Conservation (phyloP, 352 stramenopile species). For the Pythium apleroticum region DNA sequence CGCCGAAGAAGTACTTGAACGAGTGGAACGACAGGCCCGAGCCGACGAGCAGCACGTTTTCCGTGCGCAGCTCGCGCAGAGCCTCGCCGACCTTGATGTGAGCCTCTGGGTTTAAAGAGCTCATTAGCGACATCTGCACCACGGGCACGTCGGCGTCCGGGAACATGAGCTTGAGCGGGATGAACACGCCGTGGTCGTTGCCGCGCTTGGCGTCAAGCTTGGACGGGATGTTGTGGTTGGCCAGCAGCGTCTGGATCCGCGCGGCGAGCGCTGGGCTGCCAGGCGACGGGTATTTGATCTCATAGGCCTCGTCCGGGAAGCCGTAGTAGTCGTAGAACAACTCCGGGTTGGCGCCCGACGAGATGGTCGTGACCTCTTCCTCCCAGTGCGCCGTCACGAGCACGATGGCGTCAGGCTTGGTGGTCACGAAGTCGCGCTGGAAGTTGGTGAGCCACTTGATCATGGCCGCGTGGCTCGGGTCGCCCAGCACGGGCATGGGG, state of each 20-base stretch:
- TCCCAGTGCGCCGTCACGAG: conserved; percentile 90
- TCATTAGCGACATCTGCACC: conserved; percentile 76
- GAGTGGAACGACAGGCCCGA: conserved; percentile 46
- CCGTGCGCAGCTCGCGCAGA: conserved; percentile 54
- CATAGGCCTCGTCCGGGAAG: conserved; percentile 86
- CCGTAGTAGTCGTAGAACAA: conserved; percentile 92
- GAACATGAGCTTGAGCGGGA: conserved; percentile 90
- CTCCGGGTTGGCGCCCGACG: conserved; percentile 40
- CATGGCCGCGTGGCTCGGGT: conserved; percentile 34
- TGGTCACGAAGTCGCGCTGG: conserved; percentile 31
- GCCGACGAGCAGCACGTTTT: conserved; percentile 84
- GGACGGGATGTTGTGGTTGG: conserved; percentile 43
- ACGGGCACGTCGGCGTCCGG: conserved; percentile 88
- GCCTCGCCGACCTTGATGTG: conserved; percentile 73
- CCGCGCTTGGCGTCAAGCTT: conserved; percentile 57
- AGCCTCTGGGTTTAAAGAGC: conserved; percentile 42
- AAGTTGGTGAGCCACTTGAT: conserved; percentile 48
- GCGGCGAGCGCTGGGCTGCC: conserved; percentile 67
- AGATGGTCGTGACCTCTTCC: conserved; percentile 38
- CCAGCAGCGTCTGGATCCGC: conserved; percentile 64
- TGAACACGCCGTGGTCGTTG: conserved; percentile 92
- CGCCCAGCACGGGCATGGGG: conserved; percentile 60
- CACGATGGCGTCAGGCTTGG: conserved; percentile 66
- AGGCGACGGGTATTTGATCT: conserved; percentile 80
- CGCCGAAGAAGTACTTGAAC: conserved; percentile 13